Evolutionary conservation across 768 basidiomycete species (phyloP).

Genomic region (Russula sp.): DNA sequence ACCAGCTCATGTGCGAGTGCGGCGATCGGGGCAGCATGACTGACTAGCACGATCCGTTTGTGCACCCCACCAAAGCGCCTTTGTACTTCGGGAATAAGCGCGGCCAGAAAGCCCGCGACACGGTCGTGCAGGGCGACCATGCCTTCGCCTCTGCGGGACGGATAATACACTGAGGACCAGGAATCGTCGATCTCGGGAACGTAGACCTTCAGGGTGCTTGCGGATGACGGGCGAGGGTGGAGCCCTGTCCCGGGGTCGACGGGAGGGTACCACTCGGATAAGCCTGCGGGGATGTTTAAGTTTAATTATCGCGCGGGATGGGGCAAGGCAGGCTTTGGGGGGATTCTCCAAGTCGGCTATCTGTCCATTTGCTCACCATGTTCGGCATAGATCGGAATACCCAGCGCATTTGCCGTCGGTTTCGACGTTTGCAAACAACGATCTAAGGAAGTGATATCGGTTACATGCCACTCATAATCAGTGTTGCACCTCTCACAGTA

Average conservation of each 20-base stretch:
- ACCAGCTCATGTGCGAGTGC: constrained; percentile 59
- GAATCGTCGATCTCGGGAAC: constrained; percentile 58
- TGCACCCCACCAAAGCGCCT: constrained; percentile 45
- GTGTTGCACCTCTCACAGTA: constrained; percentile 54
- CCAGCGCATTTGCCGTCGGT: constrained; percentile 59
- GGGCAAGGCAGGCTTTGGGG: background rate
- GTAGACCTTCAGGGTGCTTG: constrained; percentile 50
- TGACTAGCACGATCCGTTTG: constrained; percentile 57
- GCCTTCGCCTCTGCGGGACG: constrained; percentile 71
- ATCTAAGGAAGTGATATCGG: constrained; percentile 44
- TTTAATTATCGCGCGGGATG: no score
- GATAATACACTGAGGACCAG: constrained; percentile 65
- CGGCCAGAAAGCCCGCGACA: constrained; percentile 47
- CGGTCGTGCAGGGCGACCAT: constrained; percentile 62
- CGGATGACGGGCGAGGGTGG: constrained; percentile 68
- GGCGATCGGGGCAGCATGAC: constrained; percentile 74
- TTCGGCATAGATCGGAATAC: constrained; percentile 71
- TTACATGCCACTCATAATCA: background rate
- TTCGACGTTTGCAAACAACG: constrained; percentile 82
- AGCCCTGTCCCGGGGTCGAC: constrained; percentile 63
- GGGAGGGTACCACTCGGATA: constrained; percentile 80
- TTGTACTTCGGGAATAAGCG: constrained; percentile 53
- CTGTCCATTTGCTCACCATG: constrained; percentile 50
- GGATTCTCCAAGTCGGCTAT: background rate
- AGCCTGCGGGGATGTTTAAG: constrained; percentile 41